Percentiles rank a stretch among this genome's conserved stretches.
These are phyloP conservation scores for Paramarasmius palmivorus DNA, from an alignment of 1,284 basidiomycete species.

Conservation along the genomic window DNA sequence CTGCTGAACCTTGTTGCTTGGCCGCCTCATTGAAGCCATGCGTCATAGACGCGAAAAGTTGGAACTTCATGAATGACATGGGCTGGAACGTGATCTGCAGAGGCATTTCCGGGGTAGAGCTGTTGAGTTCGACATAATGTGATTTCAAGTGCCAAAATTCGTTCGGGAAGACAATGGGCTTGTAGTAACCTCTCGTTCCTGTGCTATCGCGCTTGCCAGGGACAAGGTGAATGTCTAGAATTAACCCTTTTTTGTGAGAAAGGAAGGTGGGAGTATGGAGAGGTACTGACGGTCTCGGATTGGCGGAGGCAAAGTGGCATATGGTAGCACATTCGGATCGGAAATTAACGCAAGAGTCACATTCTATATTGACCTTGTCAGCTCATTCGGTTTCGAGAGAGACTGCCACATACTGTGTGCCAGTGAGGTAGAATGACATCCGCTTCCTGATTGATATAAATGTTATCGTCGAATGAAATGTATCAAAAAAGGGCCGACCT, in stretches of 20 bases:
- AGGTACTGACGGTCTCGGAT: slow-evolving; percentile 61
- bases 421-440: slow-evolving; percentile 81
- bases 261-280: background rate
- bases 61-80: slow-evolving; percentile 85
- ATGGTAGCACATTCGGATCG: slow-evolving; percentile 59
- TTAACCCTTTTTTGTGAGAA: slow-evolving; percentile 11
- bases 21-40: slow-evolving; percentile 82
- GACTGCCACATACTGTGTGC: slow-evolving; percentile 56
- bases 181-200: slow-evolving; percentile 69
- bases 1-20: slow-evolving; percentile 64
- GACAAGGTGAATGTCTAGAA: slow-evolving; percentile 60
- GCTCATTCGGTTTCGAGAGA: background rate
- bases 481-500: slow-evolving; percentile 33
- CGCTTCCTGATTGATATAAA: slow-evolving; percentile 30
- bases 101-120: slow-evolving; percentile 71
- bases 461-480: background rate
- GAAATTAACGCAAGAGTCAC: slow-evolving; percentile 86
- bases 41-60: slow-evolving; percentile 79
- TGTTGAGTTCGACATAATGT: slow-evolving; percentile 79
- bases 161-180: slow-evolving; percentile 90
- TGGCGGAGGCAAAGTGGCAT: slow-evolving; percentile 62
- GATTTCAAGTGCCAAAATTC: slow-evolving; percentile 92
- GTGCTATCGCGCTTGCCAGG: slow-evolving; percentile 59
- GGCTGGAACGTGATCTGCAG: slow-evolving; percentile 85
- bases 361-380: slow-evolving; percentile 50